Evolutionary conservation across 257 asterid genomes (phyloP).

Genomic region (Fraxinus pennsylvanica): DNA sequence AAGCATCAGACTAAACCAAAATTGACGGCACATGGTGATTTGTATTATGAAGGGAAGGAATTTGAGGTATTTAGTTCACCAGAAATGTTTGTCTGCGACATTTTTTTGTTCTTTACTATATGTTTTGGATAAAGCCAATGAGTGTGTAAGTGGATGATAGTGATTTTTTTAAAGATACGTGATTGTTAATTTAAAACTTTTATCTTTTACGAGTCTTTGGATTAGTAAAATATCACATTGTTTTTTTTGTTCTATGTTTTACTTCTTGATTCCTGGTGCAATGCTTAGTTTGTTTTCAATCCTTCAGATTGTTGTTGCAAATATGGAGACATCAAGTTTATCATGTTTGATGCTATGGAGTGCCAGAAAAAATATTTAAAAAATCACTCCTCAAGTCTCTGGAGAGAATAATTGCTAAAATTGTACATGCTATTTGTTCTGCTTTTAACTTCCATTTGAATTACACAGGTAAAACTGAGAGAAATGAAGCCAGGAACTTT

Average conservation of each 20-base stretch:
- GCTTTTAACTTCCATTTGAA: constrained; percentile 17
- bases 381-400: neutral
- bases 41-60: constrained; percentile 92
- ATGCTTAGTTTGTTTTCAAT: neutral
- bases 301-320: neutral
- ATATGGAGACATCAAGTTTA: neutral
- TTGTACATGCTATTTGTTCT: neutral
- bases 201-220: neutral
- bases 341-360: neutral
- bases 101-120: neutral
- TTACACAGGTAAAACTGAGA: constrained; percentile 73
- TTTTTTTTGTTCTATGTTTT: neutral
- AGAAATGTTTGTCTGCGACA: neutral
- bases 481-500: constrained; percentile 93
- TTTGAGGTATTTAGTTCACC: constrained; percentile 69
- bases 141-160: neutral
- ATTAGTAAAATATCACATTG: neutral
- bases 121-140: neutral
- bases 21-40: constrained; percentile 84
- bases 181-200: neutral
- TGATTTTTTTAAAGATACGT: too few relatives aligned
- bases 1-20: constrained; percentile 96
- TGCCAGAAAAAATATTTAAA: neutral
- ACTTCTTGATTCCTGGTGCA: neutral
- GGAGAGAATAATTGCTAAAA: neutral